Evolutionary conservation across 768 basidiomycete genomes (phyloP).

Genomic region (Leccinum arenicola): DNA sequence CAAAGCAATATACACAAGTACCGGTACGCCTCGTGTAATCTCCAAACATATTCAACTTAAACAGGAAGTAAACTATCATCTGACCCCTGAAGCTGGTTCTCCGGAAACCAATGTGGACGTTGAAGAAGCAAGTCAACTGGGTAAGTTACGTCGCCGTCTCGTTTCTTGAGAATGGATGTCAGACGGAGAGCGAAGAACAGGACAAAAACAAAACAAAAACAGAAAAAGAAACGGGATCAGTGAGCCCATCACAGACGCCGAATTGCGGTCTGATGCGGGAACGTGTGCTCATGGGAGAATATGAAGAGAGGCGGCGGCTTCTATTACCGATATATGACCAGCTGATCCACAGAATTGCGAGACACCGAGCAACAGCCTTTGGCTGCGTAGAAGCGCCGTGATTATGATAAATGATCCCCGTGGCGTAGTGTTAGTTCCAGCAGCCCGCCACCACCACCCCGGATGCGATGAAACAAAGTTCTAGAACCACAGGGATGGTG

Average conservation of each 20-base stretch:
- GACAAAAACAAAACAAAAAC: constrained; percentile 5
- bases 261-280: constrained; percentile 13
- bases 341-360: constrained; percentile 5
- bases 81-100: constrained; percentile 9
- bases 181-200: constrained; percentile 3
- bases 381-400: constrained; percentile 4
- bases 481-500: constrained; percentile 36
- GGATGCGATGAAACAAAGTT: constrained; percentile 37
- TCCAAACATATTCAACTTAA: constrained; percentile 6
- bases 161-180: constrained; percentile 17
- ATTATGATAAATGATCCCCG: constrained; percentile 25
- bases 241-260: background rate
- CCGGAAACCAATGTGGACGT: constrained; percentile 9
- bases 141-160: constrained; percentile 9
- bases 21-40: constrained; percentile 17
- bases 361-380: constrained; percentile 9
- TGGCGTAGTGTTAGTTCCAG: constrained; percentile 29
- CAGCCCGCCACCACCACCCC: constrained; percentile 33
- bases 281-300: constrained; percentile 37
- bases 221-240: background rate
- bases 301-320: constrained; percentile 38
- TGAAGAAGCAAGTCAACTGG: constrained; percentile 18
- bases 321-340: constrained; percentile 13
- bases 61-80: constrained; percentile 13
- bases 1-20: constrained; percentile 9